Base-by-base conservation (phyloP, 2,329 filamentous ascomycete genomes). In the Cytospora piceicola region DNA sequence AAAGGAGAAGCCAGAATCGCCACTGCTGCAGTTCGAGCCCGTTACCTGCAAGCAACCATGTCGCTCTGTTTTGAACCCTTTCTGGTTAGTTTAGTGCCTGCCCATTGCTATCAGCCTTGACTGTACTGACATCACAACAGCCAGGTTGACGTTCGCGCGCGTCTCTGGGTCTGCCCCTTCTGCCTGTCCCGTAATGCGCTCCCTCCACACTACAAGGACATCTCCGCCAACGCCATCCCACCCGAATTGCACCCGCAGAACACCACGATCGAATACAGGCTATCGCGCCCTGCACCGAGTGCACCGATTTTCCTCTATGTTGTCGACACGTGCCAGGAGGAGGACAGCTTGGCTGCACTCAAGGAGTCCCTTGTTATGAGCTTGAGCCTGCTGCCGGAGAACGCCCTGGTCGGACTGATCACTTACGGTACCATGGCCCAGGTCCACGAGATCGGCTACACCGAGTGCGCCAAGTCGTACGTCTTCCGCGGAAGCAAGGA, bases 401-500 rank as follows among this genome's bases (percentile, higher is more conserved):
- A 93, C 75, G 90, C 92, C 29, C 82, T 95, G 34, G 92, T 96
- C 56, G 92, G 92, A 46, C 79, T 96, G 67, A 91, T 96, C 72
- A 95, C 92, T 56, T 96, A 88, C 75, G 95, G 95, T 69, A 98
- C 95, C 53, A 98, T 97, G 93, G 88, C 93, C 36, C 94, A 97
- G 86, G 93, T 99, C 22, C 95, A 99, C 76, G 95, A 99, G 79
- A 92, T 99, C 71, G 95, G 95, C 63, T 99, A 99, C 76, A 94
- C 92, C 63, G 95, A 98, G 79, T 99, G 95, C 79, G 93, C 95
- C 70, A 99, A 98, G 80, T 97, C 94, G 7, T 99, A 97, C 74
- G 95, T 99, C 52, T 99, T 99, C 85, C 88, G 94, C 64, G 95
- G 95, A 49, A 97, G 89, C 83, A 99, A 98, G 82, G 95, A 99